These are phyloP conservation scores for Alternaria conjuncta DNA, from an alignment of 2,329 filamentous ascomycete genomes.

Conservation along the genomic window DNA sequence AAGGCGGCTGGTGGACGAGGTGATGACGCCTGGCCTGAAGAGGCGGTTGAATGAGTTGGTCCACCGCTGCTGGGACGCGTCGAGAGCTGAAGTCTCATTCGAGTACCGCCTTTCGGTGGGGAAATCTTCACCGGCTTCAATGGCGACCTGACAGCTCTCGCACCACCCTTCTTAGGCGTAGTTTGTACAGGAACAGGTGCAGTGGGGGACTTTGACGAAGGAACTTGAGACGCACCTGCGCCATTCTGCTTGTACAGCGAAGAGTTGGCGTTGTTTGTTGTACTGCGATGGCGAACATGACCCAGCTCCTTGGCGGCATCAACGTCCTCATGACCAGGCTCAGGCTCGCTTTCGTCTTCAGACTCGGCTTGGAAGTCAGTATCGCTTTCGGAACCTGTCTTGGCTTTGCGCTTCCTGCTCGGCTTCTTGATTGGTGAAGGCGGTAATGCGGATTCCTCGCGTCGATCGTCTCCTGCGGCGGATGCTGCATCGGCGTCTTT, in stretches of 20 bases:
- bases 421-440: constrained; percentile 40
- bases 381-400: constrained; percentile 52
- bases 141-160: neutral
- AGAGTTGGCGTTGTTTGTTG: constrained; percentile 11
- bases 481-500: constrained; percentile 21
- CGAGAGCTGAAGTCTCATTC: neutral
- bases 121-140: neutral
- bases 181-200: constrained; percentile 2
- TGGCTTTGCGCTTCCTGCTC: constrained; percentile 34
- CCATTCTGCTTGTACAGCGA: constrained; percentile 28
- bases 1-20: neutral
- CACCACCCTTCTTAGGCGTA: neutral
- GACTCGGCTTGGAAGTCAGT: constrained; percentile 57
- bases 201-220: constrained; percentile 11
- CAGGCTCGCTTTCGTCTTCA: constrained; percentile 34
- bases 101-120: neutral
- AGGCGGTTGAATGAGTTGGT: neutral
- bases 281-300: constrained; percentile 6
- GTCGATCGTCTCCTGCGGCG: constrained; percentile 20
- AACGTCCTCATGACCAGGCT: constrained; percentile 8
- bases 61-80: neutral
- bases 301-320: constrained; percentile 15
- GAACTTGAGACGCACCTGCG: constrained; percentile 25
- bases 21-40: neutral
- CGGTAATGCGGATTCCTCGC: constrained; percentile 23